Percentiles rank a stretch among this genome's conserved stretches.
Conservation (phyloP, 164 flowering plant species). For the Cinnamomum chago region DNA sequence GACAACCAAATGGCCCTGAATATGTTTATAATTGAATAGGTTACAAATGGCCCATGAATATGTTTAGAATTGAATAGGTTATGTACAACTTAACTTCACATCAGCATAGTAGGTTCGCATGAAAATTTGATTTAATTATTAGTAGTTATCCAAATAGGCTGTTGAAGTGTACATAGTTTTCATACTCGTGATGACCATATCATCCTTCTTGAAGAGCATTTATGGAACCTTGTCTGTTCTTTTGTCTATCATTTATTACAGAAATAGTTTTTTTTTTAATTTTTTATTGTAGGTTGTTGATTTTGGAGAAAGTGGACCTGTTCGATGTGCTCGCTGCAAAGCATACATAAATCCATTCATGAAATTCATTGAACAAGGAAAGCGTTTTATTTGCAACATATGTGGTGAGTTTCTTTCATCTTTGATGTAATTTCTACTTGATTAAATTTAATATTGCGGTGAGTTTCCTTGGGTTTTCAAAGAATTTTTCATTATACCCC, state of each 20-base stretch:
- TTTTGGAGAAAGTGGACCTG: slow-evolving; percentile 97
- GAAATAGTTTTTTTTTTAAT: not conserved
- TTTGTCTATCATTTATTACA: not conserved
- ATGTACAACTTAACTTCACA: no score
- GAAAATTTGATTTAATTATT: no score
- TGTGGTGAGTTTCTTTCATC: slow-evolving; percentile 64
- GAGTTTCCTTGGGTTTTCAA: not conserved
- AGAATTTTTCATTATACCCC: not conserved
- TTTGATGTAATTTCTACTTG: not conserved
- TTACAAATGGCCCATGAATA: no score
- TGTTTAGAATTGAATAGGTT: no score
- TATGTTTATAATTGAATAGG: no score
- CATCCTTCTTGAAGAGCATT: not conserved
- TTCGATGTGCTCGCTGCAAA: slow-evolving; percentile 97
- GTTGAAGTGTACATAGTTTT: no score
- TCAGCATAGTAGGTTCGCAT: no score
- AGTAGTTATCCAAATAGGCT: no score
- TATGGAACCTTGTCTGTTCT: not conserved
- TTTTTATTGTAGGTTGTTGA: slow-evolving; percentile 64
- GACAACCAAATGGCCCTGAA: no score
- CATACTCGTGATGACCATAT: no score
- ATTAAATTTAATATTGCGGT: not conserved
- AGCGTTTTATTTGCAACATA: slow-evolving; percentile 84
- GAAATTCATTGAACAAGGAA: slow-evolving; percentile 96
- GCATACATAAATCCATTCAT: slow-evolving; percentile 95